Conservation (phyloP, 306 rosid species). For the Lupinus albus region DNA sequence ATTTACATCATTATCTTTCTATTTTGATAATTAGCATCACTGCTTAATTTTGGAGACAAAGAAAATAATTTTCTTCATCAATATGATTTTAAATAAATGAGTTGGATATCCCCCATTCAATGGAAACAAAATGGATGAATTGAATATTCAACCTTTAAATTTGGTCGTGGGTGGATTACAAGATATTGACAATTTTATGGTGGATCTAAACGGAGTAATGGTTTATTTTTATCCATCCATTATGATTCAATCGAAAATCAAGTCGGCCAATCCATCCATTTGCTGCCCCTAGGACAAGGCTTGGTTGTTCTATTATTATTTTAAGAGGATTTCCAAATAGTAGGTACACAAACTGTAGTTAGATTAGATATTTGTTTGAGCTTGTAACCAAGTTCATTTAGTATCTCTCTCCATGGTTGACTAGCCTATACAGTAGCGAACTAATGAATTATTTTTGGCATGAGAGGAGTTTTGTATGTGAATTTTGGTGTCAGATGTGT, state of each 20-base stretch:
- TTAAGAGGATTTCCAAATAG: background rate
- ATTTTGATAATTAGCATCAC: background rate
- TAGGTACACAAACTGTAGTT: background rate
- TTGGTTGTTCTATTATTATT: background rate
- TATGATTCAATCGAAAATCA: too few relatives aligned
- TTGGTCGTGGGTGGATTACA: too few relatives aligned
- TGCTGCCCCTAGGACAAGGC: background rate
- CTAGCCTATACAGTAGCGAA: background rate
- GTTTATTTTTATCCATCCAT: too few relatives aligned
- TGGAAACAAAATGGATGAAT: too few relatives aligned
- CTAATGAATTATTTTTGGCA: slow-evolving; percentile 22
- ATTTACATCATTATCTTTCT: background rate
- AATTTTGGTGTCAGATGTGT: background rate
- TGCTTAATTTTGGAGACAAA: background rate
- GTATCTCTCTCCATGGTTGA: slow-evolving; percentile 20
- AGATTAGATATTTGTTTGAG: slow-evolving; percentile 4
- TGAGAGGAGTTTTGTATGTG: slow-evolving; percentile 16
- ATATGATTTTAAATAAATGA: too few relatives aligned
- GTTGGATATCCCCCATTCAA: too few relatives aligned
- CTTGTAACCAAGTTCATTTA: slow-evolving; percentile 20
- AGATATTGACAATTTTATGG: too few relatives aligned
- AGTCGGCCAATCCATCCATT: too few relatives aligned
- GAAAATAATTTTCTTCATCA: too few relatives aligned
- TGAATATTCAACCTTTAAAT: too few relatives aligned
- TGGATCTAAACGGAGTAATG: too few relatives aligned